Evolutionary conservation across 1,284 basidiomycete species (phyloP).

Genomic region (Porogramme epimiltina): DNA sequence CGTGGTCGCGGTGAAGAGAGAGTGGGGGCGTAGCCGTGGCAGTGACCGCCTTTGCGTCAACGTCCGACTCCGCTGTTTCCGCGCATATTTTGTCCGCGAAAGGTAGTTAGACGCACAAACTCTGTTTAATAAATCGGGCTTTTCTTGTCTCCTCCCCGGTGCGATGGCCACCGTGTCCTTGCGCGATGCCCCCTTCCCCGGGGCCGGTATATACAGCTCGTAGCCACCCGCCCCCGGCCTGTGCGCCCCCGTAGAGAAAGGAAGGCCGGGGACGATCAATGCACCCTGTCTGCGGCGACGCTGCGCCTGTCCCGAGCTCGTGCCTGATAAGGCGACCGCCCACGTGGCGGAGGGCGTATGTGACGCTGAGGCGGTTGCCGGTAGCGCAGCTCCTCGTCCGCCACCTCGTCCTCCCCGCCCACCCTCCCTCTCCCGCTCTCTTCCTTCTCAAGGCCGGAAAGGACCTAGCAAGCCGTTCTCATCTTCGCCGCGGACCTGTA

Average conservation of each 20-base stretch:
- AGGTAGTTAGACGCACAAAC: too few species aligned
- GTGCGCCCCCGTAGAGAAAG: too few species aligned
- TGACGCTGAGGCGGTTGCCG: slow-evolving; percentile 8
- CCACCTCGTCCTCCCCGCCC: neutral
- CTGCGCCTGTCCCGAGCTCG: too few species aligned
- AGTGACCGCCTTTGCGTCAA: slow-evolving; percentile 19
- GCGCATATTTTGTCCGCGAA: neutral
- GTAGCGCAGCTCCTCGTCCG: neutral
- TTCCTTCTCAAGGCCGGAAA: neutral
- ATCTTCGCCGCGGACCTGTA: slow-evolving; percentile 8
- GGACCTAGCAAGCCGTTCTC: neutral
- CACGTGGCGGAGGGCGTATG: slow-evolving; percentile 4
- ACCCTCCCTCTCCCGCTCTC: slow-evolving; percentile 1
- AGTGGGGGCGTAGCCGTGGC: slow-evolving; percentile 10
- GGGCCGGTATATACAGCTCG: too few species aligned
- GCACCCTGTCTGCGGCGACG: too few species aligned
- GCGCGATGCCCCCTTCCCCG: too few species aligned
- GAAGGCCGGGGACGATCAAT: too few species aligned
- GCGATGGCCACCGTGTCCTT: too few species aligned
- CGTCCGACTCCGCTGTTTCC: neutral
- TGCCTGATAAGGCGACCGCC: neutral
- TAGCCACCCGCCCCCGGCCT: too few species aligned
- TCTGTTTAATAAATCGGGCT: too few species aligned
- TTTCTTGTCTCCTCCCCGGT: too few species aligned
- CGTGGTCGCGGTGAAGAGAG: slow-evolving; percentile 14